Conservation (phyloP, 2,329 filamentous ascomycete species). For the Neonectria coccinea region DNA sequence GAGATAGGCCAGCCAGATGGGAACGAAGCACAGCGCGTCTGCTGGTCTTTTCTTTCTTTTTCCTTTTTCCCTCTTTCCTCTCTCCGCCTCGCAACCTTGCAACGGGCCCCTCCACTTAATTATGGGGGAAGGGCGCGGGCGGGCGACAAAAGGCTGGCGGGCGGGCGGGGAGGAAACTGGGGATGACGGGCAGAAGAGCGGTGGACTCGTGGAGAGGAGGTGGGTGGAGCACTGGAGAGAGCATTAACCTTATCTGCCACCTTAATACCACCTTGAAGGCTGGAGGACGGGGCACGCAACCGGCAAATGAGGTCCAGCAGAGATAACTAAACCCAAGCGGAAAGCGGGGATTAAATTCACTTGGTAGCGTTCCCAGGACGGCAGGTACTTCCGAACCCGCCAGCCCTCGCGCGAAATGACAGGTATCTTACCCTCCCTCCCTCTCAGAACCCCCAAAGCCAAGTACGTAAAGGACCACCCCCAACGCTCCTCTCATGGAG, state of each 20-base stretch:
- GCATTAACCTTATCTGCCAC: conserved; percentile 32
- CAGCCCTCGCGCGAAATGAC: not conserved
- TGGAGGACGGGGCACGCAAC: not conserved
- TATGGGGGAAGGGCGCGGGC: not conserved
- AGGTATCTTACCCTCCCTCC: not conserved
- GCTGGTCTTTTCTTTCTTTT: not conserved
- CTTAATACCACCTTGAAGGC: conserved; percentile 19
- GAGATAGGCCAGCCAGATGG: conserved; percentile 14
- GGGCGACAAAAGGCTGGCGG: conserved; percentile 9
- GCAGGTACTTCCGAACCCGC: conserved; percentile 5
- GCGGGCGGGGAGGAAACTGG: not conserved
- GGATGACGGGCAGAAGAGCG: not conserved
- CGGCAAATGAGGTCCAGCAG: not conserved
- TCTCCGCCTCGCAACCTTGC: no score
- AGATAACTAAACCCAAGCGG: no score
- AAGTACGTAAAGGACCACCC: conserved; percentile 5
- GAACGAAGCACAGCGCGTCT: conserved; percentile 1
- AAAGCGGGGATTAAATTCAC: no score
- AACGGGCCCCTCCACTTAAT: not conserved
- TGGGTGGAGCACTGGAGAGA: conserved; percentile 17
- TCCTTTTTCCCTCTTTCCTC: no score
- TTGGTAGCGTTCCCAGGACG: not conserved
- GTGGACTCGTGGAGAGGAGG: conserved; percentile 3
- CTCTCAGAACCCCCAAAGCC: not conserved
- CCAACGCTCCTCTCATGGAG: conserved; percentile 4